These are phyloP conservation scores for Haplographium delicatum DNA, from an alignment of 495 filamentous ascomycete species.

Conservation along the genomic window DNA sequence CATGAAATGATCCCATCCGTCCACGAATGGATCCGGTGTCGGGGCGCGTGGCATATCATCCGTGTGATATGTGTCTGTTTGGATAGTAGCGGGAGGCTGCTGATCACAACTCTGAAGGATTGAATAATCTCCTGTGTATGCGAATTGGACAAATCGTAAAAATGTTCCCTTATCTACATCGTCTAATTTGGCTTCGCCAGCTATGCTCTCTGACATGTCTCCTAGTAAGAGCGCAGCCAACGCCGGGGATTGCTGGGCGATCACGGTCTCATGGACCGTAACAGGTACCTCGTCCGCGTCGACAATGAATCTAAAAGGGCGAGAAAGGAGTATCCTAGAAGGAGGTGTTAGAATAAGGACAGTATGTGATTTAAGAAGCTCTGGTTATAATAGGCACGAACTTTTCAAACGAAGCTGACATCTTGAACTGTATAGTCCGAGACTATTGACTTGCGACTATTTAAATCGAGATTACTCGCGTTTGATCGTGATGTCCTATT, in stretches of 20 bases:
- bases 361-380: not conserved
- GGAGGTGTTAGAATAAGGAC: not conserved
- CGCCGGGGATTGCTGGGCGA: slow-evolving; percentile 15
- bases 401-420: slow-evolving; percentile 20
- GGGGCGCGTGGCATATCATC: not conserved
- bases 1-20: not conserved
- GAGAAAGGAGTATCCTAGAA: slow-evolving; percentile 13
- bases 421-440: not conserved
- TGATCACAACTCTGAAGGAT: slow-evolving; percentile 5
- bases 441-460: too few species aligned
- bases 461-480: too few species aligned
- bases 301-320: slow-evolving; percentile 17
- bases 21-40: not conserved
- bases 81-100: not conserved
- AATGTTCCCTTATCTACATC: slow-evolving; percentile 17
- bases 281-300: not conserved
- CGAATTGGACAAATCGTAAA: slow-evolving; percentile 15
- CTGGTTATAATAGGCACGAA: slow-evolving; percentile 1
- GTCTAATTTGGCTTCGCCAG: slow-evolving; percentile 1
- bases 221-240: slow-evolving; percentile 3
- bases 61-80: not conserved
- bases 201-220: not conserved
- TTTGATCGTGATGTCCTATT: too few species aligned
- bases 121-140: slow-evolving; percentile 21
- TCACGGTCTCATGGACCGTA: slow-evolving; percentile 8